phyloP scores from a whole-genome alignment of 768 basidiomycete species.

The Cystofilobasidium macerans region DNA sequence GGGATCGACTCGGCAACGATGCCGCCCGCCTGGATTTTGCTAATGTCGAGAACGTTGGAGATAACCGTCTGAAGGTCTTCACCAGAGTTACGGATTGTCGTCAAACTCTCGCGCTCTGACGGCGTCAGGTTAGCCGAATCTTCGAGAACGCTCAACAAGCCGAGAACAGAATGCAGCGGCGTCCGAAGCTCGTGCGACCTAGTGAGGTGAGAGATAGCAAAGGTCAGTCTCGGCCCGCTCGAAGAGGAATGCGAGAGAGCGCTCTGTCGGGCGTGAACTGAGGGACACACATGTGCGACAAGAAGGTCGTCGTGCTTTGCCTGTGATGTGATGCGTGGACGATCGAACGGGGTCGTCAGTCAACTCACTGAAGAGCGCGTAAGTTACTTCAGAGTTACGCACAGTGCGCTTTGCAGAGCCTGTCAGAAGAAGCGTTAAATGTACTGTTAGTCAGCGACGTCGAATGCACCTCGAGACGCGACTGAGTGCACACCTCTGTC shows the following conservation, averaged over 20 bases:
- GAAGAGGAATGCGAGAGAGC: too few relatives aligned
- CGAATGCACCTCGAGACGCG: neutral
- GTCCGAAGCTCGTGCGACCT: conserved; percentile 21
- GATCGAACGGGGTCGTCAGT: neutral
- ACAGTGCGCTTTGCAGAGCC: conserved; percentile 12
- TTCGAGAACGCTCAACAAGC: conserved; percentile 20
- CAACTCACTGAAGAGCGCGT: neutral
- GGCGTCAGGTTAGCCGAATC: conserved; percentile 12
- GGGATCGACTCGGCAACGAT: conserved; percentile 9
- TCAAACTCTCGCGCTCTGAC: conserved; percentile 9
- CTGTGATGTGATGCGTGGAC: neutral
- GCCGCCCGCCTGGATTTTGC: neutral
- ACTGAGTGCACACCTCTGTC: neutral
- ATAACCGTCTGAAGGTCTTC: conserved; percentile 18
- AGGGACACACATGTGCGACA: conserved; percentile 13
- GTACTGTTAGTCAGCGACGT: neutral
- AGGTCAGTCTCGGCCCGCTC: too few relatives aligned
- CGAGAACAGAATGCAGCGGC: conserved; percentile 17
- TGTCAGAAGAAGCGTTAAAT: neutral
- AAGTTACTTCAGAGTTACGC: neutral
- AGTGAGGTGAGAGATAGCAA: neutral
- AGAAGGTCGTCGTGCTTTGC: conserved; percentile 7
- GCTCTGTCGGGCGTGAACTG: neutral
- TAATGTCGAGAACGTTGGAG: conserved; percentile 17
- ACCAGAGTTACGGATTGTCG: conserved; percentile 15